Percentiles rank a stretch among this genome's conserved stretches.
Conservation (phyloP, 176 grass and related monocot species). For the Oryza officinalis region DNA sequence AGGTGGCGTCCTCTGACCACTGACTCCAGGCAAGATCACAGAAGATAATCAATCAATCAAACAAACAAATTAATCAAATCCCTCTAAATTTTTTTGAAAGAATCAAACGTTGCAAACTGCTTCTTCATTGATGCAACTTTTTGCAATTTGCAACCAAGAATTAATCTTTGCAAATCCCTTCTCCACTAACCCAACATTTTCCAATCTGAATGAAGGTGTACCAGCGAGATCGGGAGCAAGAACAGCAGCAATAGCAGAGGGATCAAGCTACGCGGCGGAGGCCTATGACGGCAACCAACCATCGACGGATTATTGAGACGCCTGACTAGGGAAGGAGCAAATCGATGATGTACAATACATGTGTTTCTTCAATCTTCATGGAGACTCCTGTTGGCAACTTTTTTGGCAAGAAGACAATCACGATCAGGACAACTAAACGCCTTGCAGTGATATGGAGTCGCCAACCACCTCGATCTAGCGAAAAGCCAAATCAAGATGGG, state of each 20-base stretch:
- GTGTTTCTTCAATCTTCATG: neutral
- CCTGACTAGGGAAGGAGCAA: too few species aligned
- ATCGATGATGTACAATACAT: slow-evolving; percentile 27
- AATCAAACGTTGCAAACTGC: neutral
- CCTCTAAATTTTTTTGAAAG: too few species aligned
- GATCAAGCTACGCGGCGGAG: slow-evolving; percentile 6
- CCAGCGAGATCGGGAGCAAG: slow-evolving; percentile 39
- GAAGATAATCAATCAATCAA: slow-evolving; percentile 49
- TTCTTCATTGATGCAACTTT: neutral
- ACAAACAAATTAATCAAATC: too few species aligned
- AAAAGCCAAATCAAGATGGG: too few species aligned
- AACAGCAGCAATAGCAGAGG: slow-evolving; percentile 12
- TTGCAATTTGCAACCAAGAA: neutral
- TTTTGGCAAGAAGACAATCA: too few species aligned
- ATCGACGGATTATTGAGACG: slow-evolving; percentile 55
- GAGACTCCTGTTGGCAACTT: too few species aligned
- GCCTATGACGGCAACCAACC: slow-evolving; percentile 41
- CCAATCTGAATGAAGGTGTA: slow-evolving; percentile 38
- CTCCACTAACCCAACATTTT: neutral
- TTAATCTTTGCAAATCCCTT: neutral
- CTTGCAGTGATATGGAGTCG: too few species aligned
- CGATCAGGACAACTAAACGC: too few species aligned
- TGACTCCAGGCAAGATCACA: slow-evolving; percentile 46
- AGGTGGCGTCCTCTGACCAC: slow-evolving; percentile 48
- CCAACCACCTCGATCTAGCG: too few species aligned